Evolutionary conservation across 148 eudicot genomes (phyloP), one percentile per base, ranked within the genome.

Genomic region (Nepenthes mirabilis): DNA sequence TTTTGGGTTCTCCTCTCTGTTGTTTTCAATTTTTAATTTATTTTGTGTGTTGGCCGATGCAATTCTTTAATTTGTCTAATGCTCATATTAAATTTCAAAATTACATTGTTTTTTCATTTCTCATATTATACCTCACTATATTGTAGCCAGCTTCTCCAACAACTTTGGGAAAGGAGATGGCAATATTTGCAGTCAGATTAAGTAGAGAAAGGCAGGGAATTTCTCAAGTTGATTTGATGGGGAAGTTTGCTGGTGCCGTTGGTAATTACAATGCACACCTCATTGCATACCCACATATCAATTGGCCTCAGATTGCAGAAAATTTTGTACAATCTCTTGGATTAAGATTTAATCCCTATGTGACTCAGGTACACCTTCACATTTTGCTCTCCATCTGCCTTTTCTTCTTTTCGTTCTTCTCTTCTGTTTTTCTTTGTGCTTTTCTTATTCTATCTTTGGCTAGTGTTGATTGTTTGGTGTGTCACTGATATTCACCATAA

Each of bases 91-190:
- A 47, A 51, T 56, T 47, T 60, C 52, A 9, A 37, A 40, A 4
- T 13, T 58, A 37, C 6, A n/a, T 36, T 36, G 5, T 58, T 36
- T 59, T 2, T 32, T 3, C 51, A n/a, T 54, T 12, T 32, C 62
- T 72, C 68, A 76, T 61, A 59, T 23, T 23, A 52, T 6, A 40
- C 6, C 33, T 47, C 62, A 9, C 34, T 62, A 45, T 55, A 47
- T 33, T 81, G 74, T 78, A 91, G 98, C 83, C 98, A 65, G 98
- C 96, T 72, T 85, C 97, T 61, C 97, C 97, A 40, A 91, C 97
- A 52, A 88, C 97, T 1, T 72, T 85, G 64, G 97, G 94, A 36
- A 88, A 91, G 78, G 97, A 91, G 75, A 81, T 91, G 84, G 75
- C 93, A 52, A 79, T 85, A 47, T 83, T 85, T 78, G 94, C 85